A percentile compares a stretch with the other conserved stretches of the same genome.
phyloP scores from a whole-genome alignment of 257 asterid species.

The Ballota nigra region DNA sequence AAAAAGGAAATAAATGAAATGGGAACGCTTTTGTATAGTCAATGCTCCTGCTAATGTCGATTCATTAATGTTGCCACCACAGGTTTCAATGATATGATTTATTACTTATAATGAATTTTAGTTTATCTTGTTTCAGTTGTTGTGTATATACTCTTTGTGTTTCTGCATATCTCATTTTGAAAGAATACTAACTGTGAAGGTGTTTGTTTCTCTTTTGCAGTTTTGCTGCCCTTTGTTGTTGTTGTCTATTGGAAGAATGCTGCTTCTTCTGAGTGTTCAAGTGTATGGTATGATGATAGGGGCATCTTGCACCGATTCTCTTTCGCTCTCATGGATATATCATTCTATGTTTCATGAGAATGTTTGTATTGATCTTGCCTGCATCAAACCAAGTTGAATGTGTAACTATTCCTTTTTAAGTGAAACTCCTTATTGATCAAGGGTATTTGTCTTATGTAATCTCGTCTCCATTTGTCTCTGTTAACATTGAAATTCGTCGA shows the following conservation, averaged over 20 bases:
- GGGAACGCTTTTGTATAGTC: too few species aligned
- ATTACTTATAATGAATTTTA: not conserved
- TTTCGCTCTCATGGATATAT: slow-evolving; percentile 9
- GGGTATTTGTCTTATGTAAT: not conserved
- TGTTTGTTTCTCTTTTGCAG: slow-evolving; percentile 38
- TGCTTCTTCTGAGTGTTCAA: slow-evolving; percentile 52
- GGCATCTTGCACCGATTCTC: not conserved
- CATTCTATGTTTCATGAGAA: not conserved
- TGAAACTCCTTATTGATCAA: not conserved
- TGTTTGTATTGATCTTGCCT: not conserved
- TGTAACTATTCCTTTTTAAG: not conserved
- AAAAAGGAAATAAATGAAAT: not conserved
- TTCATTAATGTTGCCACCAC: slow-evolving; percentile 8
- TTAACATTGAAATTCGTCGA: not conserved
- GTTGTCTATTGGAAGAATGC: slow-evolving; percentile 72
- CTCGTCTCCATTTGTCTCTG: not conserved
- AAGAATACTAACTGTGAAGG: slow-evolving; percentile 15
- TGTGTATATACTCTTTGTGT: not conserved
- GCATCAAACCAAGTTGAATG: not conserved
- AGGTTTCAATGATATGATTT: not conserved
- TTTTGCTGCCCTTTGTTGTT: slow-evolving; percentile 72
- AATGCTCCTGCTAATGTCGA: not conserved
- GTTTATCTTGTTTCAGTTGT: not conserved
- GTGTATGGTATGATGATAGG: slow-evolving; percentile 1
- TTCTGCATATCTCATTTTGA: not conserved